These are phyloP conservation scores for Fusarium concolor DNA, from an alignment of 2,329 filamentous ascomycete species.

Conservation along the genomic window DNA sequence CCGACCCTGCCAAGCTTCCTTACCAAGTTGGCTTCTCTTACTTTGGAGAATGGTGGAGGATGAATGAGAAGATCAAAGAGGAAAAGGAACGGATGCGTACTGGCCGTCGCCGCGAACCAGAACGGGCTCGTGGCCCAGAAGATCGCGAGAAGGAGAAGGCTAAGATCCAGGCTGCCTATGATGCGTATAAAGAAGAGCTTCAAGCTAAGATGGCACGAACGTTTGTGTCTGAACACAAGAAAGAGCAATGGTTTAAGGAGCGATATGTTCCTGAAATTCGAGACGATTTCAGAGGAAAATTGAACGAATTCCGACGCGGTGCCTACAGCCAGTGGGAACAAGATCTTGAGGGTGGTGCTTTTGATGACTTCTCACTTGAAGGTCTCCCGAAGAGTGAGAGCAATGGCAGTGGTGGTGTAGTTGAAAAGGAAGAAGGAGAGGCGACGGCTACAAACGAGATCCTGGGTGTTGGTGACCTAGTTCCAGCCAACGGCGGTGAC, in stretches of 20 bases:
- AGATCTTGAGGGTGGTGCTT: conserved; percentile 84
- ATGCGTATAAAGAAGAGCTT: conserved; percentile 74
- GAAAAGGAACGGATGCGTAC: conserved; percentile 78
- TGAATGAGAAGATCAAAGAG: conserved; percentile 84
- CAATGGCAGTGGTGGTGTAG: conserved; percentile 83
- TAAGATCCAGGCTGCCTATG: conserved; percentile 78
- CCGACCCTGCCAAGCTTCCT: conserved; percentile 77
- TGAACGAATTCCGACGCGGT: conserved; percentile 82
- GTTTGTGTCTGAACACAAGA: conserved; percentile 93
- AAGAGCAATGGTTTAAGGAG: conserved; percentile 98
- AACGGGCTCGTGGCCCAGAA: conserved; percentile 73
- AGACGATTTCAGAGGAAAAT: conserved; percentile 77
- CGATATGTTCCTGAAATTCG: conserved; percentile 88
- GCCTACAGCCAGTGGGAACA: conserved; percentile 89
- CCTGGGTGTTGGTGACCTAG: conserved; percentile 88
- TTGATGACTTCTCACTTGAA: conserved; percentile 95
- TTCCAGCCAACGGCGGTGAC: conserved; percentile 85
- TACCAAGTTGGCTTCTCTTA: conserved; percentile 89
- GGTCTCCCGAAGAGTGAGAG: conserved; percentile 94
- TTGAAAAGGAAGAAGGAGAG: conserved; percentile 97
- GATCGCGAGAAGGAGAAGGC: conserved; percentile 83
- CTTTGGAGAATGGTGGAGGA: conserved; percentile 88
- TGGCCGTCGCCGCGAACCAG: conserved; percentile 75
- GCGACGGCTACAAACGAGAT: conserved; percentile 92
- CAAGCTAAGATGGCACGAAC: conserved; percentile 84